These are phyloP conservation scores for Mycogone perniciosa DNA, from an alignment of 2,329 filamentous ascomycete genomes.

Conservation along the genomic window DNA sequence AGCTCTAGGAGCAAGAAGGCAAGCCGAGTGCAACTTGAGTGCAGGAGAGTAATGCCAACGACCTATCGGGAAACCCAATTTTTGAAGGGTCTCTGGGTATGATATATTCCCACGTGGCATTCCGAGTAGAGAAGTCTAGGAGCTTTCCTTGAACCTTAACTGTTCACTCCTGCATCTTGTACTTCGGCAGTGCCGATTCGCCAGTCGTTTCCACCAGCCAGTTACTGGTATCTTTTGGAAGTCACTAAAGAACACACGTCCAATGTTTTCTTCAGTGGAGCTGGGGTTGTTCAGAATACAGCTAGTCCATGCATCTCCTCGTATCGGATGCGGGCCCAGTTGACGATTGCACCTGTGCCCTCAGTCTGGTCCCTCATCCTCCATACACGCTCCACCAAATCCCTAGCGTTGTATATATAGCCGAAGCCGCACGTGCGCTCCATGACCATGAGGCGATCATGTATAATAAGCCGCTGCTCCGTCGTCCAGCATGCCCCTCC, in stretches of 20 bases:
- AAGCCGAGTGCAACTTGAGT: conserved; percentile 44
- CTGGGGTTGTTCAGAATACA: conserved; percentile 20
- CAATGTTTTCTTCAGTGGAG: background rate
- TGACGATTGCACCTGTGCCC: conserved; percentile 24
- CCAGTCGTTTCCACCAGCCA: no score
- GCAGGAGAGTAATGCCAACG: conserved; percentile 43
- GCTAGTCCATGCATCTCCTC: conserved; percentile 32
- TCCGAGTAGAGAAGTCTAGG: conserved; percentile 6
- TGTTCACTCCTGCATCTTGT: background rate
- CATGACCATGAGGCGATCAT: conserved; percentile 37
- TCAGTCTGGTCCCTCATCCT: conserved; percentile 22
- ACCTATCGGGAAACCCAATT: conserved; percentile 51
- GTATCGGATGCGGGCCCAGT: conserved; percentile 30
- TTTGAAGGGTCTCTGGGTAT: conserved; percentile 57
- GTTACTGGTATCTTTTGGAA: no score
- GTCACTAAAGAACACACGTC: background rate
- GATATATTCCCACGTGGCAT: conserved; percentile 24
- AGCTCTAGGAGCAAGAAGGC: conserved; percentile 43
- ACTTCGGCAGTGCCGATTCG: background rate
- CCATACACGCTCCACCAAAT: conserved; percentile 36
- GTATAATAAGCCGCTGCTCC: conserved; percentile 33
- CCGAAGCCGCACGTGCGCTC: conserved; percentile 37
- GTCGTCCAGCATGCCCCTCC: conserved; percentile 31
- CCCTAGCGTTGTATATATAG: conserved; percentile 35
- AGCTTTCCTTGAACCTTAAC: no score